Conservation (phyloP, 139 green algal species). For the Chlorella sp. region DNA sequence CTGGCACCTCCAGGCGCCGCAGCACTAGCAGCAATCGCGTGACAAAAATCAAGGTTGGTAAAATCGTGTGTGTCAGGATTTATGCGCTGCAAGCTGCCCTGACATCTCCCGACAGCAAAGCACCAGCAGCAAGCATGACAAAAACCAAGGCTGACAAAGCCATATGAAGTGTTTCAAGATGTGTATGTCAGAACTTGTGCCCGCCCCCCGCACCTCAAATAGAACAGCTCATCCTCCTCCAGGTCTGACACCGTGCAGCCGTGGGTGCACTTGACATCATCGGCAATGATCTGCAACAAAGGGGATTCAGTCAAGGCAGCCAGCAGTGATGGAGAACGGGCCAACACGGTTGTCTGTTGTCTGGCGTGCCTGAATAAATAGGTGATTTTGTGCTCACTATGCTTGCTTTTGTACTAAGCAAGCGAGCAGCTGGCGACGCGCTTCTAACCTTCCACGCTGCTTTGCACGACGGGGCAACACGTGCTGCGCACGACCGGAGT, state of each 20-base stretch:
- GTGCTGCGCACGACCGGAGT: no score
- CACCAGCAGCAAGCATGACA: background rate
- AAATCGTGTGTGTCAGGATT: background rate
- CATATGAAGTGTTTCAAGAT: background rate
- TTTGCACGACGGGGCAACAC: no score
- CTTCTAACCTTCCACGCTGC: no score
- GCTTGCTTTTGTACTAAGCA: no score
- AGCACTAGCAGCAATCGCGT: background rate
- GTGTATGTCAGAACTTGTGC: background rate
- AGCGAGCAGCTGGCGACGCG: background rate
- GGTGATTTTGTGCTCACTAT: no score
- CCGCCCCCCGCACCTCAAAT: slow-evolving; percentile 78
- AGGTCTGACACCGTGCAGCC: slow-evolving; percentile 96
- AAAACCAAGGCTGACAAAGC: background rate
- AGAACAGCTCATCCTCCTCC: slow-evolving; percentile 98
- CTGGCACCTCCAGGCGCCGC: background rate
- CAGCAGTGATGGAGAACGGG: background rate
- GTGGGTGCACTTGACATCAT: slow-evolving; percentile 99
- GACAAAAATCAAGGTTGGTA: background rate
- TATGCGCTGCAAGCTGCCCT: background rate
- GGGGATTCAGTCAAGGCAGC: background rate
- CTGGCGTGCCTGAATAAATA: no score
- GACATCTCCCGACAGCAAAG: background rate
- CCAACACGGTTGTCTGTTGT: no score
- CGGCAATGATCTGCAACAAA: slow-evolving; percentile 91